Conservation (phyloP, 1,284 basidiomycete species). For the Rhodotorula mucilaginosa region DNA sequence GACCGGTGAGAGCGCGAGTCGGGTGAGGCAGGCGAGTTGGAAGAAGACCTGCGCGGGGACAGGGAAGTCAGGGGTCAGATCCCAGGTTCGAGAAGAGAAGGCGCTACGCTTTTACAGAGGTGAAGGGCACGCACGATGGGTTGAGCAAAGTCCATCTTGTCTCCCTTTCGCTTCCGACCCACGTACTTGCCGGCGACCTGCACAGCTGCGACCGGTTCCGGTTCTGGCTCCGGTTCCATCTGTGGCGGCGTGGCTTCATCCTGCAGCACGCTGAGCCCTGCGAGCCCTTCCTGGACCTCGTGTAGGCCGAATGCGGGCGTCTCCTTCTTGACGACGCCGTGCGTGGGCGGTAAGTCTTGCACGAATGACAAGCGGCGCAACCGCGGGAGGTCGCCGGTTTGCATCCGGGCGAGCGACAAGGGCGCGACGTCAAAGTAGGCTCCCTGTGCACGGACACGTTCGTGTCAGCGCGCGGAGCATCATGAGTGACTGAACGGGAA, state of each 20-base stretch:
- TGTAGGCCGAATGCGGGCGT: slow-evolving; percentile 35
- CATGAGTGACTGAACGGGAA: neutral
- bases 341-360: slow-evolving; percentile 37
- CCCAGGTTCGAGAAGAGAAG: neutral
- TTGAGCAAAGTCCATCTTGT: slow-evolving; percentile 39
- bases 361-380: slow-evolving; percentile 27
- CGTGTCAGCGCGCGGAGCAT: no score
- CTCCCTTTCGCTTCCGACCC: neutral
- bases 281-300: slow-evolving; percentile 19
- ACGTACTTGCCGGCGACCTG: slow-evolving; percentile 8
- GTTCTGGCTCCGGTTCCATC: neutral
- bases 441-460: slow-evolving; percentile 15
- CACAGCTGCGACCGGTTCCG: neutral
- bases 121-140: slow-evolving; percentile 33
- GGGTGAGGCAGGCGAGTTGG: slow-evolving; percentile 39
- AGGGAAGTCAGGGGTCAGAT: neutral
- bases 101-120: neutral
- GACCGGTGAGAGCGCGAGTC: slow-evolving; percentile 33
- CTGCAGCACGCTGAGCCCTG: neutral
- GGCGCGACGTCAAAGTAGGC: slow-evolving; percentile 35
- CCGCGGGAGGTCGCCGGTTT: slow-evolving; percentile 10
- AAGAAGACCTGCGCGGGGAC: slow-evolving; percentile 37
- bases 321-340: slow-evolving; percentile 21
- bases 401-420: slow-evolving; percentile 15
- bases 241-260: neutral